Evolutionary conservation across 805 yeast species (phyloP), one percentile per base, ranked within the genome.

Genomic region (Hanseniaspora valbyensis): DNA sequence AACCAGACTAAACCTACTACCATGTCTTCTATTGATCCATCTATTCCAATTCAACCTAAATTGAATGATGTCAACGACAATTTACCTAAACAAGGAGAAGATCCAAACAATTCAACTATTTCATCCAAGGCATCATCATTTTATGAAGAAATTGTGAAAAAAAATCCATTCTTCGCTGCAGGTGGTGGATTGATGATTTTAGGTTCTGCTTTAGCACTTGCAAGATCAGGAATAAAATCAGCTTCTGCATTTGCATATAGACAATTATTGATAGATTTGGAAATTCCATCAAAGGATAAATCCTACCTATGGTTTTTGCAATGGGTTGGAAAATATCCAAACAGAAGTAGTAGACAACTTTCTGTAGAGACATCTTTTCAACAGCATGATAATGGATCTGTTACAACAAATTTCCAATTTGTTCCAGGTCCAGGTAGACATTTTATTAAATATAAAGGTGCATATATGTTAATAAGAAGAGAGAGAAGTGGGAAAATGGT

Each of bases 381-480:
- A 13, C 95, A 88, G 63, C 96, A 89, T 66, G 94, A 87, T 58
- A 90, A 90, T 61, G 97, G 97, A 0, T 77, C 95, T 1, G 85
- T 88, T 2, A 73, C 82, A 9, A 87, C 98, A 2, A 83, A 80
- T 53, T 89, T 92, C 63, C 78, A 87, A 42, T 75, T 92, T 51
- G 96, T 92, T 14, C 98, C 98, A 0, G 98, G 98, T 21, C 96
- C 96, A 0, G 98, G 98, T 3, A 84, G 82, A 58, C 98, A 92
- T 64, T 72, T 90, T 67, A 78, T 92, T 53, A 71, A 76, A 55
- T 92, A 90, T 66, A 75, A 80, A 57, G 90, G 90, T 8, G 95
- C 96, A 0, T 88, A 79, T 67, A 83, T 92, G 76, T 72, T 83
- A 53, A 87, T 92, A 19, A 84, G 81, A 57, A 76, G 98, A 53